These are phyloP conservation scores for Priceomyces melissophilus DNA, from an alignment of 805 yeast species.

Conservation along the genomic window DNA sequence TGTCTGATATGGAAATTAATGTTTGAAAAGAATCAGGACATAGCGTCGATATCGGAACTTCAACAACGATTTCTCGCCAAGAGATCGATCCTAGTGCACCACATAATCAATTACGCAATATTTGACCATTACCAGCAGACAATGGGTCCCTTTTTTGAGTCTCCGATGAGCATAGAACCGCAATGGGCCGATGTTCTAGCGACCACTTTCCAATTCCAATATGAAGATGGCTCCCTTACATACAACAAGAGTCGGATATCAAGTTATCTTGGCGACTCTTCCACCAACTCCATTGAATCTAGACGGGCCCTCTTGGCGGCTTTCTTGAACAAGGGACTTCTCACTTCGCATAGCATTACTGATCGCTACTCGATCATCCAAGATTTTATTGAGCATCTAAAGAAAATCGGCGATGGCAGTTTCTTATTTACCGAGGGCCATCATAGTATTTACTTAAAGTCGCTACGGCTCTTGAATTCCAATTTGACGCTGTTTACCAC, in stretches of 20 bases:
- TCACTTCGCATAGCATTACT: constrained; percentile 10
- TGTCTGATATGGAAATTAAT: constrained; percentile 23
- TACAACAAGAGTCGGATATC: constrained; percentile 12
- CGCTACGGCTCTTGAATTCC: constrained; percentile 14
- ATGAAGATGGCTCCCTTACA: constrained; percentile 6
- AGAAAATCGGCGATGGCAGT: constrained; percentile 16
- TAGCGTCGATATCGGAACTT: constrained; percentile 7
- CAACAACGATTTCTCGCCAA: constrained; percentile 16
- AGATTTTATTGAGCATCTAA: constrained; percentile 15
- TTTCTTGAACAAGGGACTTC: constrained; percentile 16
- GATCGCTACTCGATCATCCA: constrained; percentile 12
- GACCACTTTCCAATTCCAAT: constrained; percentile 19
- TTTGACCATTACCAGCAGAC: constrained; percentile 17
- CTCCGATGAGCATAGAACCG: neutral
- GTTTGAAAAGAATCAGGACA: constrained; percentile 9
- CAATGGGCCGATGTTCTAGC: constrained; percentile 25
- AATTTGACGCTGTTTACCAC: constrained; percentile 6
- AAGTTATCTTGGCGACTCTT: constrained; percentile 13
- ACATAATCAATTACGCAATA: constrained; percentile 25
- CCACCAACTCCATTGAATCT: constrained; percentile 7
- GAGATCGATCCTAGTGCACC: constrained; percentile 21
- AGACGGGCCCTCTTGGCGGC: constrained; percentile 19
- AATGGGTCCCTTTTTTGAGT: constrained; percentile 14
- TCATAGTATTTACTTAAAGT: constrained; percentile 15
- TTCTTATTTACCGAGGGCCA: constrained; percentile 15